Evolutionary conservation across 2,329 filamentous ascomycete genomes (phyloP).

Genomic region (Fusarium robinianum): DNA sequence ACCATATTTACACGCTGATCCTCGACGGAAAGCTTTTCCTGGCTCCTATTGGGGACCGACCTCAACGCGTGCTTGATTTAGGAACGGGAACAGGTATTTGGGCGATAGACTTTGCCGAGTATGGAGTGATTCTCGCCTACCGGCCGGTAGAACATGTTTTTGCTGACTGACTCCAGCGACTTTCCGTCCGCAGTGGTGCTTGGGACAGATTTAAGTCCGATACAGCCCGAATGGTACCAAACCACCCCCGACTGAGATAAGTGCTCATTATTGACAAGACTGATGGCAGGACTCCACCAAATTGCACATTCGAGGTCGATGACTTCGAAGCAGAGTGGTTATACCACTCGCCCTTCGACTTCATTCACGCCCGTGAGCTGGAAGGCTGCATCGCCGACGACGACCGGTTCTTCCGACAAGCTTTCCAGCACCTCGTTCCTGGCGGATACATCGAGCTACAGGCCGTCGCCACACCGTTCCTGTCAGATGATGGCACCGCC

Average conservation of each 20-base stretch:
- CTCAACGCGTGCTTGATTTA: conserved; percentile 19
- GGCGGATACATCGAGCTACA: conserved; percentile 22
- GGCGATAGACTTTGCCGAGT: conserved; percentile 30
- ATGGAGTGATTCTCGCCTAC: background rate
- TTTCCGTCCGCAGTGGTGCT: conserved; percentile 23
- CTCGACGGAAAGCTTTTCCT: conserved; percentile 13
- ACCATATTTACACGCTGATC: conserved; percentile 23
- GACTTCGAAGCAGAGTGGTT: conserved; percentile 25
- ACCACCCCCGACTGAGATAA: rapidly evolving
- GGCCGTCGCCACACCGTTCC: conserved; percentile 10
- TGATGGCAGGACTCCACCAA: conserved; percentile 18
- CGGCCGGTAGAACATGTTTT: background rate
- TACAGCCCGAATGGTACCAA: conserved; percentile 22
- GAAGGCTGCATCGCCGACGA: conserved; percentile 24
- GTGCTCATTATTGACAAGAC: background rate
- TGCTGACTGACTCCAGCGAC: conserved; percentile 2
- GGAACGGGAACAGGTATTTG: conserved; percentile 21
- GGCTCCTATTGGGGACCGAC: conserved; percentile 11
- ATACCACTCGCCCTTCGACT: conserved; percentile 22
- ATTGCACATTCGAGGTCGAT: conserved; percentile 23
- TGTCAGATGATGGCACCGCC: conserved; percentile 23
- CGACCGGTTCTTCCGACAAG: conserved; percentile 16
- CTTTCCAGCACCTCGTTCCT: conserved; percentile 13
- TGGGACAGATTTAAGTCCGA: conserved; percentile 26
- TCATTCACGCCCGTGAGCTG: conserved; percentile 25